These are phyloP conservation scores for Termitomyces sp. DNA, from an alignment of 768 basidiomycete genomes.

Conservation along the genomic window DNA sequence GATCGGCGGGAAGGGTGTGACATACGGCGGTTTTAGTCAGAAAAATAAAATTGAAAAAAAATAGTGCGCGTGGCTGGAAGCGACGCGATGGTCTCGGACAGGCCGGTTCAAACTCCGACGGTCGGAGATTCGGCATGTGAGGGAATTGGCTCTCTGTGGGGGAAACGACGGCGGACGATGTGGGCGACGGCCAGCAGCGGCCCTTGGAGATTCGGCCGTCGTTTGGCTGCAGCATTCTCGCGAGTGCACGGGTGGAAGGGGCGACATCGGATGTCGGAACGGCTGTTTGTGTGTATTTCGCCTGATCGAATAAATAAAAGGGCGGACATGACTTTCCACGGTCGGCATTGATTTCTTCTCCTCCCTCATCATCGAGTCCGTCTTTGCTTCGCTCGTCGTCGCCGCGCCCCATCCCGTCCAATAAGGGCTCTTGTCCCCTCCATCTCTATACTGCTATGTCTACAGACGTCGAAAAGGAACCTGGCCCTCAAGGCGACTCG, in stretches of 20 bases:
- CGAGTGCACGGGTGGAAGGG: too few relatives aligned
- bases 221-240: neutral
- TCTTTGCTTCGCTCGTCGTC: constrained; percentile 2
- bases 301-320: constrained; percentile 19
- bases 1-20: neutral
- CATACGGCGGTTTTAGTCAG: neutral
- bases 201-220: neutral
- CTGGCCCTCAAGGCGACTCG: constrained; percentile 49
- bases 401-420: constrained; percentile 9
- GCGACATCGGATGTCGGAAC: neutral
- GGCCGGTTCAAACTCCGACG: neutral
- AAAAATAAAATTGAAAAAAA: neutral
- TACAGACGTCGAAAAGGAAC: constrained; percentile 57
- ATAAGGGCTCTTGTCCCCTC: constrained; percentile 20
- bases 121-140: neutral
- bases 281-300: constrained; percentile 19
- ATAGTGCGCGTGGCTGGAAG: too few relatives aligned
- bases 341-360: constrained; percentile 17
- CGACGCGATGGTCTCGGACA: neutral
- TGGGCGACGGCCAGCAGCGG: neutral
- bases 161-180: neutral
- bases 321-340: constrained; percentile 14
- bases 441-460: constrained; percentile 22
- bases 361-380: constrained; percentile 15
- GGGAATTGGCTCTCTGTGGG: neutral